These are phyloP conservation scores for Lepiota brunneoincarnata DNA, from an alignment of 768 basidiomycete genomes.

Conservation along the genomic window DNA sequence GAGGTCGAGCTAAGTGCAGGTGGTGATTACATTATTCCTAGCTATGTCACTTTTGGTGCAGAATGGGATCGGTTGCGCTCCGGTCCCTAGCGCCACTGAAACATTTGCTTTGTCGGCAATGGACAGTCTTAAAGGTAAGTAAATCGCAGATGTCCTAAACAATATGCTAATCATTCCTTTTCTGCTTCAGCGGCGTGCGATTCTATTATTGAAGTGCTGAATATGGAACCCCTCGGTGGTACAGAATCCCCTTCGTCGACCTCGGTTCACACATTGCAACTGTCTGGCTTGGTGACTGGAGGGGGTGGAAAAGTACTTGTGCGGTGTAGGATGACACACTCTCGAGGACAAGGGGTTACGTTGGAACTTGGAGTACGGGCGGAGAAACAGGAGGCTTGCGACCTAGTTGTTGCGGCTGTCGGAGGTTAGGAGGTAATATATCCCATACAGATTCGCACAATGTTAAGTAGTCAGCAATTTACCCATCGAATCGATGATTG, in stretches of 20 bases:
- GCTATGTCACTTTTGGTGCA: slow-evolving; percentile 83
- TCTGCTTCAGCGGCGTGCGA: slow-evolving; percentile 80
- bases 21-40: slow-evolving; percentile 95
- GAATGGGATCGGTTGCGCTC: slow-evolving; percentile 94
- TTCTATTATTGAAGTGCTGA: slow-evolving; percentile 92
- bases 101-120: slow-evolving; percentile 91
- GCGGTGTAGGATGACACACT: slow-evolving; percentile 94
- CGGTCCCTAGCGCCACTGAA: slow-evolving; percentile 79
- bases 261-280: slow-evolving; percentile 90
- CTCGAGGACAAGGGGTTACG: slow-evolving; percentile 86
- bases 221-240: slow-evolving; percentile 96
- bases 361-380: slow-evolving; percentile 89
- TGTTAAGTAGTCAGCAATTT: not conserved
- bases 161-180: slow-evolving; percentile 13
- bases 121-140: slow-evolving; percentile 90
- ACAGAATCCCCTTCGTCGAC: slow-evolving; percentile 77
- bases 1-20: slow-evolving; percentile 92
- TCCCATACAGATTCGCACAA: slow-evolving; percentile 3
- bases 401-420: slow-evolving; percentile 89
- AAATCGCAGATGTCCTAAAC: not conserved
- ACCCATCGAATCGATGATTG: not conserved
- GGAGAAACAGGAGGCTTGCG: slow-evolving; percentile 83
- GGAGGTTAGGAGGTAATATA: slow-evolving; percentile 44
- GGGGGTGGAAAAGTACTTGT: slow-evolving; percentile 96
- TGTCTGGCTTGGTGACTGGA: slow-evolving; percentile 87